Evolutionary conservation across 495 filamentous ascomycete species (phyloP), one percentile per base, ranked within the genome.

Genomic region (Xylaria nigripes): DNA sequence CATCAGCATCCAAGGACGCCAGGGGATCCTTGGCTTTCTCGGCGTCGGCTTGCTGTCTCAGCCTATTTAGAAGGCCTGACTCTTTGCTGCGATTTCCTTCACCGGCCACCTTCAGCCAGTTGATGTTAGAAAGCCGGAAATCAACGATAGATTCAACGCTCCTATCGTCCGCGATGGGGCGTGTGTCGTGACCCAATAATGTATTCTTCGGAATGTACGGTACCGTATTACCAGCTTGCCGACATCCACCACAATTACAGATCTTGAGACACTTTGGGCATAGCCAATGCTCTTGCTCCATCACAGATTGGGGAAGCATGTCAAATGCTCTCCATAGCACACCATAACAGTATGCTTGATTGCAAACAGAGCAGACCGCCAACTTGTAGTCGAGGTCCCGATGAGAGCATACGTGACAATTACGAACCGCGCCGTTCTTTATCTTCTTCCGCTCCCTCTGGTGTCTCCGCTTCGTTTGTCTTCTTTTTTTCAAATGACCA

Each of bases 291-390:
- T 81, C 76, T 29, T 86, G 76, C 61, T 90, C 83, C 85, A 96
- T 86, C 0, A 86, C 77, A 9, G 79, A 72, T 61, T 86, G 80
- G 0, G 93, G 93, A 74, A 85, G 83, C 56, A 89, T 75, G 65
- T 96, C 91, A 62, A 95, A 95, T 6, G 87, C 90, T 30, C 93
- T 78, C 68, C 86, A 97, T 0, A 98, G 73, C 32, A 81, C 86
- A 15, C 93, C 92, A 64, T 89, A 97, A 67, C 93, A 95, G 60
- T 92, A 97, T 2, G 79, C 75, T 13, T 81, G 71, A 7, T 74
- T 74, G 61, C 93, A 98, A 15, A 72, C 81, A 1, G 82, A 79
- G 68, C 93, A 98, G 36, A 78, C 76, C 3, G 84, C 85, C 49
- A 92, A 76, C 66, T 87, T 93, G 84, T 94, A 96, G 13, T 71